These are phyloP conservation scores for Cyberlindnera veronae DNA, from an alignment of 805 yeast species.

Conservation along the genomic window DNA sequence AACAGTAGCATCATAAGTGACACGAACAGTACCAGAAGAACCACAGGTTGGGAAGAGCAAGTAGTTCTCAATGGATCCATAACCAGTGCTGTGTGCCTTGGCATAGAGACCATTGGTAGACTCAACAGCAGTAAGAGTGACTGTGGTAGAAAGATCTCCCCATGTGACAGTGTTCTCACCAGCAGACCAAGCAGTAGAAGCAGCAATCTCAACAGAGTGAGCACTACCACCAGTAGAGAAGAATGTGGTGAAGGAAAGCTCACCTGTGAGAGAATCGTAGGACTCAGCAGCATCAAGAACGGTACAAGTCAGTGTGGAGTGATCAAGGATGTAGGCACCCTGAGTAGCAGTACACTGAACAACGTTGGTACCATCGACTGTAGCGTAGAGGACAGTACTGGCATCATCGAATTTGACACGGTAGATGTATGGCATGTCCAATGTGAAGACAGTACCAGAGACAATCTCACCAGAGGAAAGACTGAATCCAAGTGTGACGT, in stretches of 20 bases:
- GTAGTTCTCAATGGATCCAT: conserved; percentile 31
- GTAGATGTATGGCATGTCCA: conserved; percentile 32
- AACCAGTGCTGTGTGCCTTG: conserved; percentile 32
- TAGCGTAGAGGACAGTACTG: conserved; percentile 17
- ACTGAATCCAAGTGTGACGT: conserved; percentile 28
- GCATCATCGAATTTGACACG: conserved; percentile 31
- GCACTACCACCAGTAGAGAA: conserved; percentile 35
- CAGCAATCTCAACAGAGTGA: conserved; percentile 29
- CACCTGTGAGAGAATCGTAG: conserved; percentile 26
- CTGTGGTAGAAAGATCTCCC: conserved; percentile 26
- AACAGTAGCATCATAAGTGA: conserved; percentile 19
- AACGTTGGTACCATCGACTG: conserved; percentile 27
- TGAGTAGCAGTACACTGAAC: conserved; percentile 32
- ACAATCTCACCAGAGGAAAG: conserved; percentile 25
- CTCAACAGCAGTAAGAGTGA: conserved; percentile 26
- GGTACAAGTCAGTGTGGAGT: conserved; percentile 31
- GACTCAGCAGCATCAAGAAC: conserved; percentile 20
- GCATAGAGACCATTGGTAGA: conserved; percentile 20
- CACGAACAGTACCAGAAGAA: conserved; percentile 21
- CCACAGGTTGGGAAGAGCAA: conserved; percentile 33
- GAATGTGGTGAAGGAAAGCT: conserved; percentile 28
- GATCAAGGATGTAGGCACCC: conserved; percentile 31
- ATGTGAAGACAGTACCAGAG: conserved; percentile 19
- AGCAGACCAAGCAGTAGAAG: conserved; percentile 27
- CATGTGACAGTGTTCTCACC: conserved; percentile 30